Percentiles rank a stretch among this genome's conserved stretches.
phyloP scores from a whole-genome alignment of 345 rosid genomes.

The Lepidium sativum region DNA sequence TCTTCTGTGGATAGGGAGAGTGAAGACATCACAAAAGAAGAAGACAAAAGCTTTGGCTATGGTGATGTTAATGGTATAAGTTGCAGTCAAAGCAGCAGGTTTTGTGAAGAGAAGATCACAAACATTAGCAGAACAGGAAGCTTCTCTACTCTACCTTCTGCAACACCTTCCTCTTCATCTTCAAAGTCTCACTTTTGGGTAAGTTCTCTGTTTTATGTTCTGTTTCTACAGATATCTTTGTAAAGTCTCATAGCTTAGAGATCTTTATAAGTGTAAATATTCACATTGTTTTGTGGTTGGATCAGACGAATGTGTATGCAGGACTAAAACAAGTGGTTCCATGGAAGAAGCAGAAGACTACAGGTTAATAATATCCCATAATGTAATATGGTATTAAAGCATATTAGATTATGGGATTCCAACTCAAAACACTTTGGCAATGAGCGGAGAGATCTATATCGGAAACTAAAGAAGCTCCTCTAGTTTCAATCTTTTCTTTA shows the following conservation, averaged over 20 bases:
- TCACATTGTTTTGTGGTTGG: slow-evolving; percentile 6
- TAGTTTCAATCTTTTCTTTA: not conserved
- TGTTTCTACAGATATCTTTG: not conserved
- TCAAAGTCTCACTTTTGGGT: slow-evolving; percentile 64
- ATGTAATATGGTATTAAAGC: too few relatives aligned
- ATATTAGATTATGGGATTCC: too few relatives aligned
- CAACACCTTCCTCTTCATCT: too few relatives aligned
- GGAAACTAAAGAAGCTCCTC: not conserved
- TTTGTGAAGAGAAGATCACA: slow-evolving; percentile 23
- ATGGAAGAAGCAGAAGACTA: slow-evolving; percentile 46
- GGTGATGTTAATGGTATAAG: slow-evolving; percentile 9
- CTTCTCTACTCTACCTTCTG: slow-evolving; percentile 20
- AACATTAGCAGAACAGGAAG: slow-evolving; percentile 45
- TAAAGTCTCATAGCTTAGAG: not conserved
- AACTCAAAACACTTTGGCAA: too few relatives aligned
- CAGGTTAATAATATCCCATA: too few relatives aligned
- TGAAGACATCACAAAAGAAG: slow-evolving; percentile 5
- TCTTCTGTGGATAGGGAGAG: slow-evolving; percentile 37
- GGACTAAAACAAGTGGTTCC: slow-evolving; percentile 66
- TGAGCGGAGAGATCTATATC: not conserved
- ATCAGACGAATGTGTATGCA: slow-evolving; percentile 57
- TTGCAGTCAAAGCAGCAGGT: slow-evolving; percentile 26
- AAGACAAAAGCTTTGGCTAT: slow-evolving; percentile 11
- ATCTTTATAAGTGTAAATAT: not conserved
- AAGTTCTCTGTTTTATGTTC: slow-evolving; percentile 22